Evolutionary conservation across 1,139 yeast genomes (phyloP), one percentile per base, ranked within the genome.

Genomic region (Lodderomyces orthopsilosis): DNA sequence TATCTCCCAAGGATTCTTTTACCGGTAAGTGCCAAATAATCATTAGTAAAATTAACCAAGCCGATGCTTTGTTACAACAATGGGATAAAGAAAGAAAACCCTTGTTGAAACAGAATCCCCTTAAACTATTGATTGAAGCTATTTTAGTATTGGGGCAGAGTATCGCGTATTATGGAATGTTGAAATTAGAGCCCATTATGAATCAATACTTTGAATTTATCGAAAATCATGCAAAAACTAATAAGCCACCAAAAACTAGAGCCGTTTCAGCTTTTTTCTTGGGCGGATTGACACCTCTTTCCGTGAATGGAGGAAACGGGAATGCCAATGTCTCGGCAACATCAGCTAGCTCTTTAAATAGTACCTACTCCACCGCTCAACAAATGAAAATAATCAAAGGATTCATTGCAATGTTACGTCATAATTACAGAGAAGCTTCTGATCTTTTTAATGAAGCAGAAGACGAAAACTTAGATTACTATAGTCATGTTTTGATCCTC

Each of bases 21-120:
- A 43, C 47, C 6, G 46, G 51, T 3, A 44, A 46, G 26, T 50
- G 49, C 33, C 45, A 43, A 38, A 26, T 43, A 7, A 46, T 50
- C 10, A 39, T 48, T 3, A 33, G 37, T 8, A 46, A 44, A 35
- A 41, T 50, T 19, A 26, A 39, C 15, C 17, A 32, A 8, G 44
- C 41, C 7, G 45, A 44, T 21, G 19, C n/a, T 3, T 13, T 41
- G 10, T 41, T 50, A 21, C 41, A 41, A 19, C 40, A 28, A 40
- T 46, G 50, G 51, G 35, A 24, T 13, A 44, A 46, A 35, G 48
- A 44, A 12, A 39, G 38, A 17, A 42, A 36, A 26, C 15, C 37
- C 6, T 38, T 41, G n/a, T 14, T 30, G n/a, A 45, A 43, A 21
- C 30, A 19, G 9, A 41, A 46, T 21, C 49, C 47, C 6, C 30